Conservation (phyloP, 768 basidiomycete species). For the Clathrus columnatus region DNA sequence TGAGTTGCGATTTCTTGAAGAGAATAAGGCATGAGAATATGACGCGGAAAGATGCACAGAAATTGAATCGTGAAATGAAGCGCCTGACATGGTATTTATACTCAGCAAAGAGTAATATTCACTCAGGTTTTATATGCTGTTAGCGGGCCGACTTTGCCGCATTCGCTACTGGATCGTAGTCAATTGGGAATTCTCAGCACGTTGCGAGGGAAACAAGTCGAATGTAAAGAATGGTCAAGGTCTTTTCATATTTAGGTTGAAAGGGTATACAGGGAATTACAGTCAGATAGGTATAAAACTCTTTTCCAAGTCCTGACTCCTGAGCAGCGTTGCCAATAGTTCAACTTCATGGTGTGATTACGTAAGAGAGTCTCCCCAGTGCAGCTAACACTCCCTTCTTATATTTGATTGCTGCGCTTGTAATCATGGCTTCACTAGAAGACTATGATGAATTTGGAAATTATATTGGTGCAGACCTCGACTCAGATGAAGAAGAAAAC, state of each 20-base stretch:
- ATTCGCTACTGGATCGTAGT: too few relatives aligned
- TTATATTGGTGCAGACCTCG: conserved; percentile 92
- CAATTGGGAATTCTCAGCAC: too few relatives aligned
- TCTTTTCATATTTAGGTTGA: too few relatives aligned
- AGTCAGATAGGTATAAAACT: too few relatives aligned
- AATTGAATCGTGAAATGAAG: too few relatives aligned
- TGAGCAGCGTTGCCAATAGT: neutral
- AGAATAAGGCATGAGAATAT: neutral
- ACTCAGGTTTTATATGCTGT: neutral
- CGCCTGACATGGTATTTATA: neutral
- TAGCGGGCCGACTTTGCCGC: neutral
- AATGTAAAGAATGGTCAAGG: too few relatives aligned
- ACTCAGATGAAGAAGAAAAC: conserved; percentile 67
- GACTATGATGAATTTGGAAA: conserved; percentile 95
- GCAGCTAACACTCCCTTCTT: neutral
- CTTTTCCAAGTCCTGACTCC: too few relatives aligned
- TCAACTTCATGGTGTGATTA: neutral
- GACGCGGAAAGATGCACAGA: too few relatives aligned
- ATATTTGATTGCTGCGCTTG: neutral
- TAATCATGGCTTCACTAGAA: conserved; percentile 50
- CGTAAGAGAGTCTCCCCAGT: conserved; percentile 2
- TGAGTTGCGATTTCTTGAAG: neutral
- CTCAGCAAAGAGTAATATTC: neutral
- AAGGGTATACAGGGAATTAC: too few relatives aligned
- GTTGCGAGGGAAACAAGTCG: too few relatives aligned